Conservation (phyloP, 108 stramenopile species). For the Cyclotella sp. region DNA sequence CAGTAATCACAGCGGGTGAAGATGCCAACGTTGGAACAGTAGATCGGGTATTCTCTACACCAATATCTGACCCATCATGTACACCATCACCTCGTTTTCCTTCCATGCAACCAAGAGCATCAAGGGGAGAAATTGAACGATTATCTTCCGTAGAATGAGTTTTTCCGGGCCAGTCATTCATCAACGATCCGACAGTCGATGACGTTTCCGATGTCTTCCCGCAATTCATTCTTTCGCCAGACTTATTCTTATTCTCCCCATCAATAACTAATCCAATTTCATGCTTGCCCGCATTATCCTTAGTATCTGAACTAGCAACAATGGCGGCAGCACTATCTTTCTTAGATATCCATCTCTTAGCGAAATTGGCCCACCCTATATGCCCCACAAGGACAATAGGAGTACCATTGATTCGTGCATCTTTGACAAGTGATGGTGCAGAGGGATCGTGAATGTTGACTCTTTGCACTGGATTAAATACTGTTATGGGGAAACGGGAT, state of each 20-base stretch:
- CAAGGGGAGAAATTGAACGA: too few relatives aligned
- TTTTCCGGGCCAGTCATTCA: too few relatives aligned
- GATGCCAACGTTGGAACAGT: too few relatives aligned
- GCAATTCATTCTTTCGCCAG: too few relatives aligned
- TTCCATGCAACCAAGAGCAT: too few relatives aligned
- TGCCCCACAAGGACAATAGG: constrained; percentile 79
- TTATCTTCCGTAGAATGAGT: too few relatives aligned
- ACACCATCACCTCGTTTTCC: too few relatives aligned
- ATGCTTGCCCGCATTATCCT: neutral
- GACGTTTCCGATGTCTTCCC: too few relatives aligned
- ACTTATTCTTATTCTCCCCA: neutral
- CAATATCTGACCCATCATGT: too few relatives aligned
- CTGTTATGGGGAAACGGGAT: neutral
- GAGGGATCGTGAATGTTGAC: constrained; percentile 58
- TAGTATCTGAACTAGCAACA: neutral
- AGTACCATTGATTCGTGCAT: constrained; percentile 67
- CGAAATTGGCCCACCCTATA: constrained; percentile 81
- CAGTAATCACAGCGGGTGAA: too few relatives aligned
- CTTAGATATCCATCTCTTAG: constrained; percentile 65
- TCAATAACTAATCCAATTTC: neutral
- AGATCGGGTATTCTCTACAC: too few relatives aligned
- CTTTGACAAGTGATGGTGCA: constrained; percentile 56
- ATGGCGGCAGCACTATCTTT: constrained; percentile 13
- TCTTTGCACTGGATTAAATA: constrained; percentile 59
- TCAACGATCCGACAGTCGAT: too few relatives aligned